phyloP scores from a whole-genome alignment of 306 rosid genomes.

The Astragalus membranaceus region DNA sequence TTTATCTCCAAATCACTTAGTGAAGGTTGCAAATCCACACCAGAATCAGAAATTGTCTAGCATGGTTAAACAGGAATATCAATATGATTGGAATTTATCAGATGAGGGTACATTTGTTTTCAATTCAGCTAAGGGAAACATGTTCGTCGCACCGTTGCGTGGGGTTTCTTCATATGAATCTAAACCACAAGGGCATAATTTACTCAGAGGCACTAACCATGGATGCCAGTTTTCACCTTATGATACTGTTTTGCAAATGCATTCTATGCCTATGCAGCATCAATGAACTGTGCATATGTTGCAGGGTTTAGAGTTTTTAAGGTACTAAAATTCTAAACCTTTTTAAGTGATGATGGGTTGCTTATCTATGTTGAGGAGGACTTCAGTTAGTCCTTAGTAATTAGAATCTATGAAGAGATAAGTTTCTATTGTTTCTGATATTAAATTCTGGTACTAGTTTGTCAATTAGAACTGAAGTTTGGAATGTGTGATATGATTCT shows the following conservation, averaged over 20 bases:
- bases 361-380: constrained; percentile 46
- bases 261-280: constrained; percentile 45
- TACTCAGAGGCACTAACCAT: constrained; percentile 34
- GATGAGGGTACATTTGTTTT: constrained; percentile 36
- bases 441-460: constrained; percentile 29
- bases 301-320: constrained; percentile 22
- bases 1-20: constrained; percentile 27
- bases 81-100: constrained; percentile 39
- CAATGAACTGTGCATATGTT: constrained; percentile 28
- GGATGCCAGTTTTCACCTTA: constrained; percentile 48
- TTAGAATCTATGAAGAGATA: constrained; percentile 34
- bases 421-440: constrained; percentile 30
- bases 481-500: constrained; percentile 36
- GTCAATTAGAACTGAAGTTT: constrained; percentile 18
- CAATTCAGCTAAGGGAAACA: constrained; percentile 38
- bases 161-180: constrained; percentile 52
- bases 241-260: constrained; percentile 49
- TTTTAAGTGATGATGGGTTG: constrained; percentile 34
- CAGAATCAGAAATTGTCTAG: constrained; percentile 28
- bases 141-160: constrained; percentile 37
- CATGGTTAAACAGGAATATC: constrained; percentile 41
- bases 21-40: constrained; percentile 24
- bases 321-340: constrained; percentile 19
- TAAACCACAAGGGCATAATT: constrained; percentile 44
- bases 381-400: constrained; percentile 35